A percentile compares a stretch with the other conserved stretches of the same genome.
phyloP scores from a whole-genome alignment of 2,329 filamentous ascomycete genomes.

The Mycosphaerella arachidis region DNA sequence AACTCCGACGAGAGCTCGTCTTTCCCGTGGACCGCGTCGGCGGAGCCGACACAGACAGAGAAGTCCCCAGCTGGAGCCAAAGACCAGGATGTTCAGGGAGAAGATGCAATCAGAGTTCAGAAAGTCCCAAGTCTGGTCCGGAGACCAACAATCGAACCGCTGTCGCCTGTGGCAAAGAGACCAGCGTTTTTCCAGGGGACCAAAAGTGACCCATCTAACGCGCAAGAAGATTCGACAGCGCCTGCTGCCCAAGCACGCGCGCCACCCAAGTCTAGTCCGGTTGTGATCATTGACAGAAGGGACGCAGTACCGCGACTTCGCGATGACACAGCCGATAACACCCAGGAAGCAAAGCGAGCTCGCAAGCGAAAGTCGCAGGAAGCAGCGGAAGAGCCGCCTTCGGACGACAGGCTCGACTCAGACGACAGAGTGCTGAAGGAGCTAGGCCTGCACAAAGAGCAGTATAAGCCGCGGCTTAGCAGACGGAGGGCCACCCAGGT shows the following conservation, averaged over 20 bases:
- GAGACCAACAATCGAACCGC: not conserved
- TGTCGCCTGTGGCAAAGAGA: not conserved
- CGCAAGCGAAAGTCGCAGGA: conserved; percentile 23
- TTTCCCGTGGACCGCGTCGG: conserved; percentile 25
- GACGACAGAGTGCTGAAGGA: conserved; percentile 24
- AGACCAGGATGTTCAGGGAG: not conserved
- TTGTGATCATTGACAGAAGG: conserved; percentile 12
- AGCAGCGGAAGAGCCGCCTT: not conserved
- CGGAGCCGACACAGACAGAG: conserved; percentile 3
- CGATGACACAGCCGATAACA: conserved; percentile 14
- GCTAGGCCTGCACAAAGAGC: conserved; percentile 37
- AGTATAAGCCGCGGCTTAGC: conserved; percentile 38
- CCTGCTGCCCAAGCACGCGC: not conserved
- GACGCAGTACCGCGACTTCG: not conserved
- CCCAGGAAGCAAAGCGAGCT: conserved; percentile 12
- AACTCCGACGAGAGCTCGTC: conserved; percentile 22
- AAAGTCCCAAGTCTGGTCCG: not conserved
- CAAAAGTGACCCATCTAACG: not conserved
- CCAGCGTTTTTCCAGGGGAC: not conserved
- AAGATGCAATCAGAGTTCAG: not conserved
- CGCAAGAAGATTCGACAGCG: not conserved
- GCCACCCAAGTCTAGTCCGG: conserved; percentile 18
- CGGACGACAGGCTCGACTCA: conserved; percentile 21
- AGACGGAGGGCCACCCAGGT: conserved; percentile 29
- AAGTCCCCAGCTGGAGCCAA: not conserved